Percentiles rank a stretch among this genome's conserved stretches.
Conservation (phyloP, 305 asterid species). For the Solanum aculeatissimum region DNA sequence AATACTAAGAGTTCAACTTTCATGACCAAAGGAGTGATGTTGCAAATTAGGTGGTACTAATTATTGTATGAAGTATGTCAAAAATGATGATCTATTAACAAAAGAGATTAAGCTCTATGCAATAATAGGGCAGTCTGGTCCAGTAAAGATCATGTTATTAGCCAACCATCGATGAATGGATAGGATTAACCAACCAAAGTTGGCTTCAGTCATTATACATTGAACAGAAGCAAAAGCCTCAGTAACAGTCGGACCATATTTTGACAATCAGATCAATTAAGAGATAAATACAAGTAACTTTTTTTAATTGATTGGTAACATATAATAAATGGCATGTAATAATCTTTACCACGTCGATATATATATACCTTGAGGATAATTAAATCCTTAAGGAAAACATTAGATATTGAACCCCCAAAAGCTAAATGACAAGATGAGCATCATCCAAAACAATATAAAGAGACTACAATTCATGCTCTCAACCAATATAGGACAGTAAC, state of each 20-base stretch:
- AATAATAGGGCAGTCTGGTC: background rate
- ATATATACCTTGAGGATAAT: background rate
- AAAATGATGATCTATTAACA: background rate
- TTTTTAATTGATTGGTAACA: background rate
- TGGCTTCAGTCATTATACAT: too few relatives aligned
- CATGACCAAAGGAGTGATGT: background rate
- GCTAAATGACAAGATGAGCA: background rate
- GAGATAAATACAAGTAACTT: background rate
- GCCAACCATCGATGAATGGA: too few relatives aligned
- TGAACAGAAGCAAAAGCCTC: too few relatives aligned
- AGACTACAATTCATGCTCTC: background rate
- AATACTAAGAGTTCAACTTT: too few relatives aligned
- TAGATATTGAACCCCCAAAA: background rate
- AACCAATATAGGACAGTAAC: background rate
- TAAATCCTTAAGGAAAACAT: background rate
- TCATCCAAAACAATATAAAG: background rate
- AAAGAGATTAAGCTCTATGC: background rate
- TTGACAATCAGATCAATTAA: too few relatives aligned
- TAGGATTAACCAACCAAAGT: too few relatives aligned
- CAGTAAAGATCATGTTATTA: too few relatives aligned
- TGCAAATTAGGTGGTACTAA: background rate
- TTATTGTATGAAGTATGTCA: background rate
- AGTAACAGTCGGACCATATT: too few relatives aligned
- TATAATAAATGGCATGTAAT: background rate
- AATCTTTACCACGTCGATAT: background rate